phyloP scores from a whole-genome alignment of 768 basidiomycete species.

The Dendrothele bispora region DNA sequence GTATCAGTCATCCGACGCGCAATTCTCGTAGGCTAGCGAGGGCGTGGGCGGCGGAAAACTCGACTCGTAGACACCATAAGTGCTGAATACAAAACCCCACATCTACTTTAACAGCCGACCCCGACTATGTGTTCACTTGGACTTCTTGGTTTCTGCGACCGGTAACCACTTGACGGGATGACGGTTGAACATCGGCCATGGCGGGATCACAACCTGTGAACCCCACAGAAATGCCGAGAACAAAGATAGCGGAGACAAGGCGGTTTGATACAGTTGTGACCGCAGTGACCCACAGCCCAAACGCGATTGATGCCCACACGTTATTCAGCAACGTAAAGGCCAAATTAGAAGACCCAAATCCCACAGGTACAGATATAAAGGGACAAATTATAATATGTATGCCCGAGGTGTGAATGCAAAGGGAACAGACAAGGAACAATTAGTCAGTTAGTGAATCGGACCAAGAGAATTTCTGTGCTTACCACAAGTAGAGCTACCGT shows the following conservation, averaged over 20 bases:
- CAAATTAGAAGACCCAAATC: neutral
- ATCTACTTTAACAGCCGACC: neutral
- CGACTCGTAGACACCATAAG: neutral
- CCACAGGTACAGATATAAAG: neutral
- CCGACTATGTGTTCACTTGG: slow-evolving; percentile 19
- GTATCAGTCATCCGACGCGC: neutral
- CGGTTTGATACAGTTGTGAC: too few species aligned
- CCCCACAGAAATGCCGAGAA: neutral
- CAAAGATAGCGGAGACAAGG: neutral
- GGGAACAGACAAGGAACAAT: neutral
- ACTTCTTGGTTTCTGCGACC: slow-evolving; percentile 27
- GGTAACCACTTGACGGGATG: slow-evolving; percentile 67
- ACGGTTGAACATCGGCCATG: slow-evolving; percentile 66
- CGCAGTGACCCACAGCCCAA: too few species aligned
- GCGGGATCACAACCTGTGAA: slow-evolving; percentile 58
- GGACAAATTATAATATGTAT: neutral
- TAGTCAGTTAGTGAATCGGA: neutral
- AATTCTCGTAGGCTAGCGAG: neutral
- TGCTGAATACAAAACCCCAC: neutral
- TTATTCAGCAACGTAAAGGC: neutral
- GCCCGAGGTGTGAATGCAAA: neutral
- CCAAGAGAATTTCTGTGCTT: slow-evolving; percentile 15
- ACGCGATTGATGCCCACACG: too few species aligned
- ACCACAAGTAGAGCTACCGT: slow-evolving; percentile 43
- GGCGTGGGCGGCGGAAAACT: neutral